These are phyloP conservation scores for Backusella parvicylindrica DNA, from an alignment of 192 early-diverging fungal genomes.

Conservation along the genomic window DNA sequence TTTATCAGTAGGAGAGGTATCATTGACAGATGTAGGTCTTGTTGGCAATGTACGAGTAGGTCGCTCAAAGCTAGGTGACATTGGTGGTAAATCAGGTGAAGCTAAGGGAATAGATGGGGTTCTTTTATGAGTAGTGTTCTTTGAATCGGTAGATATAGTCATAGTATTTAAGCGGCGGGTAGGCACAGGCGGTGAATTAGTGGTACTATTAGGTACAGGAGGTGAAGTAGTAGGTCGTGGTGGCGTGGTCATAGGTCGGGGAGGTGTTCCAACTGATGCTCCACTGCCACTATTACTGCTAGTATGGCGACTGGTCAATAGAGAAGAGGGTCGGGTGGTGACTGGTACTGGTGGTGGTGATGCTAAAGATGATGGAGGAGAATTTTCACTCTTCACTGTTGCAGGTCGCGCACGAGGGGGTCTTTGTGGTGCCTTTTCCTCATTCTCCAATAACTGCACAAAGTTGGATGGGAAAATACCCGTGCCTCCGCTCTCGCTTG, in stretches of 20 bases:
- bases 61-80: conserved; percentile 13
- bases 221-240: conserved; percentile 13
- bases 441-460: conserved; percentile 31
- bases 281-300: not conserved
- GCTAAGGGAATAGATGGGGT: conserved; percentile 23
- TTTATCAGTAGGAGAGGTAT: not conserved
- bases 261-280: not conserved
- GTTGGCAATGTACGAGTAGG: conserved; percentile 25
- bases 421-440: conserved; percentile 22
- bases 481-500: conserved; percentile 46
- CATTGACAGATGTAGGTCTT: not conserved
- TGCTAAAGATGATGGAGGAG: not conserved
- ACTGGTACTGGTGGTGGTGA: conserved; percentile 27
- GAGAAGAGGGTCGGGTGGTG: conserved; percentile 26
- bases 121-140: not conserved
- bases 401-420: conserved; percentile 24
- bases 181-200: conserved; percentile 9
- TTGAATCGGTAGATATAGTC: not conserved
- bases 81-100: conserved; percentile 35
- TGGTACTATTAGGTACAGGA: not conserved
- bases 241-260: not conserved
- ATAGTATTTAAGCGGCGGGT: conserved; percentile 5
- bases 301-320: not conserved
- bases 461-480: conserved; percentile 55
- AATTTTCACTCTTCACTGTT: conserved; percentile 17